Percentiles rank a stretch among this genome's conserved stretches.
phyloP scores from a whole-genome alignment of 768 basidiomycete species.

The Agaricus subrufescens region DNA sequence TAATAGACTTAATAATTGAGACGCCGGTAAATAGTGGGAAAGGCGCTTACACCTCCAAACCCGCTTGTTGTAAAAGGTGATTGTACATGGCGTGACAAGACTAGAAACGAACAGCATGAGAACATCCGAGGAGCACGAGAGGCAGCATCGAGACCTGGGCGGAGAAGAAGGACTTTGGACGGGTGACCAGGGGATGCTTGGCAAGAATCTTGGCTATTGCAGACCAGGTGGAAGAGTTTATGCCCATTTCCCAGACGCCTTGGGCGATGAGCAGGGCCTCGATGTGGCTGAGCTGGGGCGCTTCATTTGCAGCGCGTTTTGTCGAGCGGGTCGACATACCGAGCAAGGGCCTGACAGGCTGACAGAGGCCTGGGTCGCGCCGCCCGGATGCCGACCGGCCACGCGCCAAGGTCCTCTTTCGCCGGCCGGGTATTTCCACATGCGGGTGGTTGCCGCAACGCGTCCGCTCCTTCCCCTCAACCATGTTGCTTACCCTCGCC shows the following conservation, averaged over 20 bases:
- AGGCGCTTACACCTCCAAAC: slow-evolving; percentile 52
- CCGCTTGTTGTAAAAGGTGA: slow-evolving; percentile 64
- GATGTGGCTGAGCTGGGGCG: slow-evolving; percentile 27
- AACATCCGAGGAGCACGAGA: slow-evolving; percentile 9
- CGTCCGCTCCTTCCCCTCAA: background rate
- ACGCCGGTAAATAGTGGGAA: slow-evolving; percentile 1
- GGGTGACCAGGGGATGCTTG: slow-evolving; percentile 64
- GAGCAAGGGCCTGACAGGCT: no score
- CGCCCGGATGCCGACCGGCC: background rate
- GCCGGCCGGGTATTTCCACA: background rate
- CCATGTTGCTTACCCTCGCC: slow-evolving; percentile 32
- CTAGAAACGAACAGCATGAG: slow-evolving; percentile 29
- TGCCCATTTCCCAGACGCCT: slow-evolving; percentile 79
- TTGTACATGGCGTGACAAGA: slow-evolving; percentile 66
- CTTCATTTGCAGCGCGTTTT: slow-evolving; percentile 19
- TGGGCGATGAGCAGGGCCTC: slow-evolving; percentile 84
- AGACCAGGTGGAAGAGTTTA: slow-evolving; percentile 51
- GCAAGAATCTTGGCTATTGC: slow-evolving; percentile 60
- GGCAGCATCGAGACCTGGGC: slow-evolving; percentile 46
- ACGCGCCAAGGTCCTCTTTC: no score
- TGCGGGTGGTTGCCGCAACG: slow-evolving; percentile 8
- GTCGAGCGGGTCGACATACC: slow-evolving; percentile 28
- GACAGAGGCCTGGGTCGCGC: background rate
- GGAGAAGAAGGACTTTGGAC: slow-evolving; percentile 63
- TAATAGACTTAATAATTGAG: slow-evolving; percentile 5